Conservation (phyloP, 164 flowering plant species). For the Litsea cubeba region DNA sequence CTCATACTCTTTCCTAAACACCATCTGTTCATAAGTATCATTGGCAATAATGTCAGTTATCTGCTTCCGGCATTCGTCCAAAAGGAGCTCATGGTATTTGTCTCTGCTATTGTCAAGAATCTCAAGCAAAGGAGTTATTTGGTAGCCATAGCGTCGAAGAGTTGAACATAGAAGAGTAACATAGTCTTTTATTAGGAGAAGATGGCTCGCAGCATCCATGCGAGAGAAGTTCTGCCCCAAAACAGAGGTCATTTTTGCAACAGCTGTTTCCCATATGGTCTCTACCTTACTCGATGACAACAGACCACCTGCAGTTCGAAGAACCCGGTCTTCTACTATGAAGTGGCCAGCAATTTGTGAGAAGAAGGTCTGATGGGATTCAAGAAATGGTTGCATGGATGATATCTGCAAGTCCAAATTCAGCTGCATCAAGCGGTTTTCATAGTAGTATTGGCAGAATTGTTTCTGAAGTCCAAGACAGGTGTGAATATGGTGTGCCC, state of each 20-base stretch:
- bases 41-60: slow-evolving; percentile 47
- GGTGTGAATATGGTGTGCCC: slow-evolving; percentile 76
- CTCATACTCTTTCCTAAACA: slow-evolving; percentile 72
- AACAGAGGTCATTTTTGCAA: slow-evolving; percentile 55
- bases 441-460: slow-evolving; percentile 80
- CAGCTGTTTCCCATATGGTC: slow-evolving; percentile 82
- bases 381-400: slow-evolving; percentile 65
- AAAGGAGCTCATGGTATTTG: slow-evolving; percentile 82
- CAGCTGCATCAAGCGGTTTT: slow-evolving; percentile 70
- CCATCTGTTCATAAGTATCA: slow-evolving; percentile 76
- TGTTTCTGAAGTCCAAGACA: slow-evolving; percentile 68
- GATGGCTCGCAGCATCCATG: slow-evolving; percentile 75
- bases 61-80: slow-evolving; percentile 67
- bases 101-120: slow-evolving; percentile 59
- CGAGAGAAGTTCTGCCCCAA: slow-evolving; percentile 66
- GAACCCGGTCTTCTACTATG: slow-evolving; percentile 84
- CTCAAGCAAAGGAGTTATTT: slow-evolving; percentile 60
- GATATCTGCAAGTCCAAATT: slow-evolving; percentile 78
- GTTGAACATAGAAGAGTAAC: slow-evolving; percentile 78
- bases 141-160: slow-evolving; percentile 76
- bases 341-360: slow-evolving; percentile 85
- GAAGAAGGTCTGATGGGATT: slow-evolving; percentile 67
- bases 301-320: slow-evolving; percentile 73
- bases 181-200: slow-evolving; percentile 79
- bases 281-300: slow-evolving; percentile 56